Conservation (phyloP, 129 eudicot genomes). For the Pulicaria dysenterica region DNA sequence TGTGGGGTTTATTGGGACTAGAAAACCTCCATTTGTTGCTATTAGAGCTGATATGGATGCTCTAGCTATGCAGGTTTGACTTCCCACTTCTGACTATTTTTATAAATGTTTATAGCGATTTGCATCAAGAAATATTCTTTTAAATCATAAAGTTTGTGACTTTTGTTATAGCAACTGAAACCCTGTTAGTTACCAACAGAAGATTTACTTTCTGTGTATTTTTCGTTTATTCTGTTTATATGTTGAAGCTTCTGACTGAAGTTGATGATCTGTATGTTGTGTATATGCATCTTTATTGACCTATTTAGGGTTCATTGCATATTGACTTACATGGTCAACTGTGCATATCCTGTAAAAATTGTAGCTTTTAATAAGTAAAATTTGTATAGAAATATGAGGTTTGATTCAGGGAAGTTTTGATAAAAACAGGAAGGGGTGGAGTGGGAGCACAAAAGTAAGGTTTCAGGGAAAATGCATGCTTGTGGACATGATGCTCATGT, state of each 20-base stretch:
- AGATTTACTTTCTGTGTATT: background rate
- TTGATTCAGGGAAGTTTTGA: too few species aligned
- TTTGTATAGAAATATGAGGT: too few species aligned
- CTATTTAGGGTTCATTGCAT: background rate
- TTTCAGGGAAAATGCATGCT: slow-evolving; percentile 73
- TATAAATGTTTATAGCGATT: background rate
- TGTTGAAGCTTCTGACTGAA: background rate
- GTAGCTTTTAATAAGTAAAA: too few species aligned
- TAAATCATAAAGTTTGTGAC: too few species aligned
- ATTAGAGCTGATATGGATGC: slow-evolving; percentile 84
- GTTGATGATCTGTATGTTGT: background rate
- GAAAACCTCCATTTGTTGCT: slow-evolving; percentile 69
- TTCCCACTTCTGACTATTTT: background rate
- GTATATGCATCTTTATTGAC: background rate
- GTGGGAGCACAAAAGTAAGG: slow-evolving; percentile 73
- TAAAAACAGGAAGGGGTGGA: slow-evolving; percentile 57
- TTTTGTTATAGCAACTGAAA: too few species aligned
- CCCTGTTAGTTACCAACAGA: background rate
- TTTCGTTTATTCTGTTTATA: background rate
- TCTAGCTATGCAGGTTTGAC: slow-evolving; percentile 61
- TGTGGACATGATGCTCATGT: slow-evolving; percentile 86
- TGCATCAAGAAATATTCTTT: too few species aligned
- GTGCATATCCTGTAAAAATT: too few species aligned
- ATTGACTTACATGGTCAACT: too few species aligned
- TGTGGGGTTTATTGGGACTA: slow-evolving; percentile 63